Conservation (phyloP, 176 grass and related monocot genomes). For the Juncus inflexus region DNA sequence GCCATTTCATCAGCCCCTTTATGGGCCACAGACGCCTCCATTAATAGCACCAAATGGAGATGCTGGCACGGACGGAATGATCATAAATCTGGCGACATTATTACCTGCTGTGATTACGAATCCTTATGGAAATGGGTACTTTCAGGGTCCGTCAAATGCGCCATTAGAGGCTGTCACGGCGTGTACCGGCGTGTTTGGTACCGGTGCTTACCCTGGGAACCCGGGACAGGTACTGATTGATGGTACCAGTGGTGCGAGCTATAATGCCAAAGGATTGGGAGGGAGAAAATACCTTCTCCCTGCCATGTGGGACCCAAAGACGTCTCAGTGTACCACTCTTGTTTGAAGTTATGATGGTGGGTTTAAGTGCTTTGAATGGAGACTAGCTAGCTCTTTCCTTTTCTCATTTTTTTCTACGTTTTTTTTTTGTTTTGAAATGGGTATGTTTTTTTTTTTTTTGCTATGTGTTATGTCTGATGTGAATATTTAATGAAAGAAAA, state of each 20-base stretch:
- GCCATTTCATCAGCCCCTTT: slow-evolving; percentile 63
- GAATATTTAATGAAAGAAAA: not conserved
- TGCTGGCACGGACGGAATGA: slow-evolving; percentile 56
- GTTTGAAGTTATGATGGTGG: slow-evolving; percentile 27
- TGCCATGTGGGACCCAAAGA: slow-evolving; percentile 77
- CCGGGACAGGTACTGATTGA: slow-evolving; percentile 49
- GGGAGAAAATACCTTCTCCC: slow-evolving; percentile 49
- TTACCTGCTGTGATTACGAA: slow-evolving; percentile 50
- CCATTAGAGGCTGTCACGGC: slow-evolving; percentile 63
- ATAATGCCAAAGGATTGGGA: slow-evolving; percentile 42
- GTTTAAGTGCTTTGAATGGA: slow-evolving; percentile 24
- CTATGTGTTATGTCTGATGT: too few relatives aligned
- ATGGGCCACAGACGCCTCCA: slow-evolving; percentile 53
- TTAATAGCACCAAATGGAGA: slow-evolving; percentile 58
- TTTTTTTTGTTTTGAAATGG: not conserved
- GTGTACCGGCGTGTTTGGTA: slow-evolving; percentile 54
- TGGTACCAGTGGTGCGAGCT: slow-evolving; percentile 45
- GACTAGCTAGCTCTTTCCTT: slow-evolving; percentile 13
- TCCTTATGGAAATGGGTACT: slow-evolving; percentile 59
- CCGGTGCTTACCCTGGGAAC: slow-evolving; percentile 53
- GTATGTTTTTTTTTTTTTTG: not conserved
- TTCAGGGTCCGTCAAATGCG: slow-evolving; percentile 54
- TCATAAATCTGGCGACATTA: slow-evolving; percentile 64
- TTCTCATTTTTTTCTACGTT: not conserved
- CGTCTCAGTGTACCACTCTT: slow-evolving; percentile 49